phyloP scores from a whole-genome alignment of 768 basidiomycete genomes.

The Tylopilus felleus region DNA sequence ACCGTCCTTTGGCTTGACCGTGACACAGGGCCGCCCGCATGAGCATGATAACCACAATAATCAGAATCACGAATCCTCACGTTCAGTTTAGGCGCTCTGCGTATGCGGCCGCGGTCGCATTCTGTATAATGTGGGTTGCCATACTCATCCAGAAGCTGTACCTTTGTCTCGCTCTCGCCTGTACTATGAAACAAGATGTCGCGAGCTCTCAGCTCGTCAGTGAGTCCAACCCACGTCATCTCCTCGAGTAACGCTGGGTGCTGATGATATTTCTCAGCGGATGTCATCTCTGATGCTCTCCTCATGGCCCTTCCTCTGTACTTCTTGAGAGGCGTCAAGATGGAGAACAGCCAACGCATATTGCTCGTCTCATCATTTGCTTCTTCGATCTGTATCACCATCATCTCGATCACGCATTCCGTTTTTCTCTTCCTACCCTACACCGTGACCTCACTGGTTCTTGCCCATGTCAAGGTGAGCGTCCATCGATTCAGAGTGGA shows the following conservation, averaged over 20 bases:
- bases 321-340: constrained; percentile 1
- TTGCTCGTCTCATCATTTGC: constrained; percentile 9
- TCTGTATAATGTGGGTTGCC: constrained; percentile 1
- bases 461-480: constrained; percentile 13
- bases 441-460: not conserved
- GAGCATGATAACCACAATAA: constrained; percentile 4
- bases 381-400: constrained; percentile 13
- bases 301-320: constrained; percentile 6
- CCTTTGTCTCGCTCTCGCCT: not conserved
- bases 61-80: not conserved
- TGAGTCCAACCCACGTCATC: not conserved
- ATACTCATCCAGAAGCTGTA: not conserved
- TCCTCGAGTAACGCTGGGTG: not conserved
- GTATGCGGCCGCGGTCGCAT: not conserved
- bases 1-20: not conserved
- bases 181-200: not conserved
- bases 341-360: not conserved
- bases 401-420: constrained; percentile 8
- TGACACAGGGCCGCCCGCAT: not conserved
- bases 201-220: not conserved
- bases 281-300: constrained; percentile 8
- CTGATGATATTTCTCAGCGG: constrained; percentile 3
- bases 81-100: not conserved
- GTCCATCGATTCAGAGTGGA: too few species aligned
- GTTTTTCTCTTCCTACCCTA: not conserved